Percentiles rank a stretch among this genome's conserved stretches.
These are phyloP conservation scores for Barnettozyma vustinii DNA, from an alignment of 805 yeast genomes.

Conservation along the genomic window DNA sequence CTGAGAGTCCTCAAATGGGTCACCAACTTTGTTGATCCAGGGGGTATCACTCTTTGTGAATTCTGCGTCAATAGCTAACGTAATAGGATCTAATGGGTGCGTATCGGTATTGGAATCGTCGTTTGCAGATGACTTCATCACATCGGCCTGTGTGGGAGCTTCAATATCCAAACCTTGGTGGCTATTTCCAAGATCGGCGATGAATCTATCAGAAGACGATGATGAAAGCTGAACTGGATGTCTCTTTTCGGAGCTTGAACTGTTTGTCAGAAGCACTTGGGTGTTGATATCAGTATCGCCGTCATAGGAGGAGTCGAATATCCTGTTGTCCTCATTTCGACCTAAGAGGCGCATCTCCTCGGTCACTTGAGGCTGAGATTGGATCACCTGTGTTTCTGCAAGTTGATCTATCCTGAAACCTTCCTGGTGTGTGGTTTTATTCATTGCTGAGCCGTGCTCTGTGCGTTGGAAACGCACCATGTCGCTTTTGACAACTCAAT, in stretches of 20 bases:
- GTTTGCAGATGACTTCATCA: background rate
- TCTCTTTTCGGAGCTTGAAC: background rate
- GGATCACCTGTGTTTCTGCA: conserved; percentile 19
- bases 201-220: background rate
- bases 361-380: conserved; percentile 9
- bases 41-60: conserved; percentile 10
- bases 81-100: background rate
- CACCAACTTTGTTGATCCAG: conserved; percentile 22
- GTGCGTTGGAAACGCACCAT: background rate
- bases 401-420: background rate
- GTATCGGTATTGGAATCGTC: background rate
- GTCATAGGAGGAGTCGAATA: conserved; percentile 24
- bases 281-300: conserved; percentile 15
- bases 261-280: conserved; percentile 13
- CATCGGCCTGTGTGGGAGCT: background rate
- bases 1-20: conserved; percentile 27
- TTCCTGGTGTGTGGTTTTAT: background rate
- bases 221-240: background rate
- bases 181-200: background rate
- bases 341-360: conserved; percentile 12
- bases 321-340: conserved; percentile 18
- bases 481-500: background rate
- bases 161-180: background rate
- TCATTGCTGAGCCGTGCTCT: background rate
- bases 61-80: background rate